These are phyloP conservation scores for Rhododendron simsii DNA, from an alignment of 148 eudicot genomes.

Conservation along the genomic window DNA sequence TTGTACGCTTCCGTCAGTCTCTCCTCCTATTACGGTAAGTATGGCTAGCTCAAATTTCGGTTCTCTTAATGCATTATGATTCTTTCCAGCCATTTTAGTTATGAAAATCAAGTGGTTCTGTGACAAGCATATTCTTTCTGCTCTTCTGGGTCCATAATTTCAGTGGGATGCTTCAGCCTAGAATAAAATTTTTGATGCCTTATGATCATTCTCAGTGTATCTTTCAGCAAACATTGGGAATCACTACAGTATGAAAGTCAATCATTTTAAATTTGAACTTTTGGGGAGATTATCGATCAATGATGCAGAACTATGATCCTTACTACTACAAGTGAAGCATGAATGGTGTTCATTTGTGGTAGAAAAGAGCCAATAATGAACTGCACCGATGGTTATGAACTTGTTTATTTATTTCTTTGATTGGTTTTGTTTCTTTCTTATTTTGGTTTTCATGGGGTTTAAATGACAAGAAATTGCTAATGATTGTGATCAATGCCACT, in stretches of 20 bases:
- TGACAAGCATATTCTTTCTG: constrained; percentile 2
- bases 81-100: constrained; percentile 5
- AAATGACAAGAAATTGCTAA: neutral
- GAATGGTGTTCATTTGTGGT: neutral
- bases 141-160: neutral
- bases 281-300: neutral
- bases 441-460: neutral
- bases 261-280: neutral
- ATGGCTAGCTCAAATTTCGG: constrained; percentile 5
- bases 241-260: neutral
- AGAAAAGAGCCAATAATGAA: neutral
- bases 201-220: neutral
- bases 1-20: constrained; percentile 74
- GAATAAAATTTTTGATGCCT: neutral
- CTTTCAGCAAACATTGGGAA: neutral
- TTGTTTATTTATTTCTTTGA: neutral
- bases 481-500: neutral
- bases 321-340: neutral
- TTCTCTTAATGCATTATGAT: neutral
- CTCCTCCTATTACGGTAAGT: constrained; percentile 74
- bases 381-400: neutral
- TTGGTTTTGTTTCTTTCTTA: neutral
- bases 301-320: constrained; percentile 1
- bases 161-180: neutral
- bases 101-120: neutral